These are phyloP conservation scores for Clavispora carvajalis DNA, from an alignment of 805 yeast genomes.

Conservation along the genomic window DNA sequence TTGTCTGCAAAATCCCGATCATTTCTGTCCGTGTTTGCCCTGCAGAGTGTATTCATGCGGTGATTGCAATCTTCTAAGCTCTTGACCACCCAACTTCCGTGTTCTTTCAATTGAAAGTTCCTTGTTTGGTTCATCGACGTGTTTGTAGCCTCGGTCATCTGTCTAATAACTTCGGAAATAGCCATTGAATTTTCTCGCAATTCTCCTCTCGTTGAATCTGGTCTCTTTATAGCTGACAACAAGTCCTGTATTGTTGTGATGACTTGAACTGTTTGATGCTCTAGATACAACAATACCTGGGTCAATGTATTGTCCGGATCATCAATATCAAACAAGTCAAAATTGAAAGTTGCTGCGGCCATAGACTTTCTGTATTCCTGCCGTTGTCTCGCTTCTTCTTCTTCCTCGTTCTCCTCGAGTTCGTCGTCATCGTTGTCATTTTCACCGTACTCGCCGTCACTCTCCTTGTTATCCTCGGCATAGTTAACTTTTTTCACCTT, in stretches of 20 bases:
- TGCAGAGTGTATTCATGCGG: slow-evolving; percentile 72
- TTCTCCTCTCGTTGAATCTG: slow-evolving; percentile 70
- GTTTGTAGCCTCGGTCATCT: slow-evolving; percentile 87
- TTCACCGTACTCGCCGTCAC: slow-evolving; percentile 13
- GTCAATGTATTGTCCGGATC: slow-evolving; percentile 87
- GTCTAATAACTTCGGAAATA: slow-evolving; percentile 72
- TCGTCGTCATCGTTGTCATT: slow-evolving; percentile 21
- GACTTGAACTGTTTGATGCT: slow-evolving; percentile 90
- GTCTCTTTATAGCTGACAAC: slow-evolving; percentile 68
- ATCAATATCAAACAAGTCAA: slow-evolving; percentile 72
- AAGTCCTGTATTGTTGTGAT: slow-evolving; percentile 84
- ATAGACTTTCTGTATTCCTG: slow-evolving; percentile 42
- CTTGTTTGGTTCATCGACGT: slow-evolving; percentile 85
- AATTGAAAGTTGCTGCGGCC: slow-evolving; percentile 57
- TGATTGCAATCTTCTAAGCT: slow-evolving; percentile 79
- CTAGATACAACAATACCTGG: slow-evolving; percentile 77
- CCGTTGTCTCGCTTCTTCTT: slow-evolving; percentile 34
- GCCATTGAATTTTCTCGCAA: slow-evolving; percentile 67
- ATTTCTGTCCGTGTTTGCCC: slow-evolving; percentile 32
- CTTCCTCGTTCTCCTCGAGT: slow-evolving; percentile 22
- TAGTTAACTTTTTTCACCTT: slow-evolving; percentile 14
- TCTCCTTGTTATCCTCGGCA: slow-evolving; percentile 6
- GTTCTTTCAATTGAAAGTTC: slow-evolving; percentile 78
- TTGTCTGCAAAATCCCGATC: slow-evolving; percentile 75
- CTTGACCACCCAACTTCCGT: slow-evolving; percentile 86